A percentile compares a stretch with the other conserved stretches of the same genome.
These are phyloP conservation scores for Talaromyces amestolkiae DNA, from an alignment of 2,329 filamentous ascomycete genomes.

Conservation along the genomic window DNA sequence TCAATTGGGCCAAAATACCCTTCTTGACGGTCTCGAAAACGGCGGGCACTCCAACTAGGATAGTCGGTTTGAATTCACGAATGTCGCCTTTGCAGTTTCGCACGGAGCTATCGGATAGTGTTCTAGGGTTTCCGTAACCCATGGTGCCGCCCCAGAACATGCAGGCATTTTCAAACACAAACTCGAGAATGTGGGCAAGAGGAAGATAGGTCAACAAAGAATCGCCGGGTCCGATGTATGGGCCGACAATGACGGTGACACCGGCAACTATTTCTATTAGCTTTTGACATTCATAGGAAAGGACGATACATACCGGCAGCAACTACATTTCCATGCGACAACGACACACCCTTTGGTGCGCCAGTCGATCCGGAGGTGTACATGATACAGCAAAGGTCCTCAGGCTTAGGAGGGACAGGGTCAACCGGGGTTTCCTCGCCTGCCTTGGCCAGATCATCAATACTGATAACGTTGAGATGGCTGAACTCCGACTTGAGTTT, in stretches of 20 bases:
- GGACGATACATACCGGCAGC: conserved; percentile 62
- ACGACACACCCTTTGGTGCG: conserved; percentile 80
- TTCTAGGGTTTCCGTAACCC: conserved; percentile 89
- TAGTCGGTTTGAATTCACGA: conserved; percentile 81
- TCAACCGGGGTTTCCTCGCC: conserved; percentile 67
- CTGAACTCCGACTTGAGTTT: conserved; percentile 54
- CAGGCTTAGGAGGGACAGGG: conserved; percentile 67
- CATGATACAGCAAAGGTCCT: conserved; percentile 78
- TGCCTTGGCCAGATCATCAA: conserved; percentile 55
- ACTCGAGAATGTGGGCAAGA: conserved; percentile 93
- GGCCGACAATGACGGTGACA: conserved; percentile 72
- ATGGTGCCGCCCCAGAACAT: conserved; percentile 87
- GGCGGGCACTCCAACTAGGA: conserved; percentile 91
- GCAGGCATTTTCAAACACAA: conserved; percentile 88
- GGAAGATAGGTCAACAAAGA: conserved; percentile 86
- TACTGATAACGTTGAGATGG: conserved; percentile 54
- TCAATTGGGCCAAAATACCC: conserved; percentile 79
- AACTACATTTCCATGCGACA: conserved; percentile 76
- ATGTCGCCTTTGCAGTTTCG: conserved; percentile 92
- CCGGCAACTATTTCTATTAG: conserved; percentile 63
- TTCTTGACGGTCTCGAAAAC: conserved; percentile 98
- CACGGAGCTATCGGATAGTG: conserved; percentile 80
- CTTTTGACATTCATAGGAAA: conserved; percentile 13
- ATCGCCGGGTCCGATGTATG: conserved; percentile 74
- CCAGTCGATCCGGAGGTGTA: conserved; percentile 88